phyloP scores from a whole-genome alignment of 257 asterid species.

The Catharanthus roseus region DNA sequence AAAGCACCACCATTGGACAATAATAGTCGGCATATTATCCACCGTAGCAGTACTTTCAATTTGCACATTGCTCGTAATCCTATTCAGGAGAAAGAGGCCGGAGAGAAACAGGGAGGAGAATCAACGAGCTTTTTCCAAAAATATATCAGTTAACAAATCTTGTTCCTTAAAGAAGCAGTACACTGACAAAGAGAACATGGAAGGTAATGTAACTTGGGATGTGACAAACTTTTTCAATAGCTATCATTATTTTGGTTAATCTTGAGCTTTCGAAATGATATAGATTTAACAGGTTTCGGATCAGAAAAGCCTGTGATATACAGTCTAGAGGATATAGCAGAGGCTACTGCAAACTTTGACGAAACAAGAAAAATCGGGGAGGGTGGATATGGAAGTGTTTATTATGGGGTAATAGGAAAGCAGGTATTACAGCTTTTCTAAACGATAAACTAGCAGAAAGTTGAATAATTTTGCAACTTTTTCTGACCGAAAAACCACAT shows the following conservation, averaged over 20 bases:
- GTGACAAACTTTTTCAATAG: neutral
- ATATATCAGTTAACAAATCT: conserved; percentile 27
- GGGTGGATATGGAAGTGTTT: conserved; percentile 88
- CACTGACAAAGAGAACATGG: conserved; percentile 26
- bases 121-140: conserved; percentile 37
- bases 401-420: conserved; percentile 48
- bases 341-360: conserved; percentile 63
- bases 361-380: conserved; percentile 63
- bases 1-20: conserved; percentile 37
- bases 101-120: conserved; percentile 26
- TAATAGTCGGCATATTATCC: conserved; percentile 42
- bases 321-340: conserved; percentile 62
- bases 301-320: conserved; percentile 58
- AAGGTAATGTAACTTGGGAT: conserved; percentile 37
- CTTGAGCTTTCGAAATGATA: conserved; percentile 5
- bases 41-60: conserved; percentile 45
- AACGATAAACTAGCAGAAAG: neutral
- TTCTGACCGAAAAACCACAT: neutral
- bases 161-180: conserved; percentile 38
- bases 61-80: conserved; percentile 41
- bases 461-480: too few species aligned
- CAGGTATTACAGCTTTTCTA: conserved; percentile 35
- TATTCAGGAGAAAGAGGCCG: conserved; percentile 34
- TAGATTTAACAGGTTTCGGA: conserved; percentile 56
- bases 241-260: neutral